Percentiles rank a stretch among this genome's conserved stretches.
Conservation (phyloP, 352 stramenopile genomes). For the Globisporangium iwayamae region DNA sequence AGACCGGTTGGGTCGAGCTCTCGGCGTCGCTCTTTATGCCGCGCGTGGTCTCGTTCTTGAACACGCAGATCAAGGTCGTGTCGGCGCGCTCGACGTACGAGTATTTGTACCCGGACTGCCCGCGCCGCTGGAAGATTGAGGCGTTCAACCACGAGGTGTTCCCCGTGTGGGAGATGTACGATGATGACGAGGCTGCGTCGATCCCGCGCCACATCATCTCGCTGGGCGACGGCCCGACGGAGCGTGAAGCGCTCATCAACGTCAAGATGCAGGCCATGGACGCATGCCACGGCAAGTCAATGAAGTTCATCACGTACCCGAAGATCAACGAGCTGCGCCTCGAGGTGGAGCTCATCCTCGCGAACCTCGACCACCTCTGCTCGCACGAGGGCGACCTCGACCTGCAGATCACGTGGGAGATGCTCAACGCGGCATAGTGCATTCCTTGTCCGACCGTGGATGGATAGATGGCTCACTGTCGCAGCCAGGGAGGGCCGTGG, state of each 20-base stretch:
- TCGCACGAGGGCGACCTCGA: slow-evolving; percentile 80
- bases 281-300: slow-evolving; percentile 79
- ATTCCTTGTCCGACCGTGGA: background rate
- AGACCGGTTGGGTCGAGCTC: slow-evolving; percentile 88
- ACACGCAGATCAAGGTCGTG: slow-evolving; percentile 82
- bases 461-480: background rate
- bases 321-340: slow-evolving; percentile 79
- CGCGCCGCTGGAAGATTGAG: slow-evolving; percentile 86
- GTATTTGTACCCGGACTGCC: slow-evolving; percentile 81
- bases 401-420: slow-evolving; percentile 84
- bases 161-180: slow-evolving; percentile 67
- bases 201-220: slow-evolving; percentile 79
- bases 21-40: slow-evolving; percentile 88
- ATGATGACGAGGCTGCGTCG: slow-evolving; percentile 34
- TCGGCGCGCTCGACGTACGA: slow-evolving; percentile 90
- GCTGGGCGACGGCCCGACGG: slow-evolving; percentile 77
- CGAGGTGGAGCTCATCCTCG: slow-evolving; percentile 76
- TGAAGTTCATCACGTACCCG: slow-evolving; percentile 87
- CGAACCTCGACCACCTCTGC: slow-evolving; percentile 79
- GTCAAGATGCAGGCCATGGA: slow-evolving; percentile 82
- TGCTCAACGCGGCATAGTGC: slow-evolving; percentile 58
- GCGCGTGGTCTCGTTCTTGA: slow-evolving; percentile 69
- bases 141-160: slow-evolving; percentile 87
- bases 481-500: background rate
- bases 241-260: slow-evolving; percentile 82